These are phyloP conservation scores for Colletotrichum lentis DNA, from an alignment of 2,329 filamentous ascomycete species.

Conservation along the genomic window DNA sequence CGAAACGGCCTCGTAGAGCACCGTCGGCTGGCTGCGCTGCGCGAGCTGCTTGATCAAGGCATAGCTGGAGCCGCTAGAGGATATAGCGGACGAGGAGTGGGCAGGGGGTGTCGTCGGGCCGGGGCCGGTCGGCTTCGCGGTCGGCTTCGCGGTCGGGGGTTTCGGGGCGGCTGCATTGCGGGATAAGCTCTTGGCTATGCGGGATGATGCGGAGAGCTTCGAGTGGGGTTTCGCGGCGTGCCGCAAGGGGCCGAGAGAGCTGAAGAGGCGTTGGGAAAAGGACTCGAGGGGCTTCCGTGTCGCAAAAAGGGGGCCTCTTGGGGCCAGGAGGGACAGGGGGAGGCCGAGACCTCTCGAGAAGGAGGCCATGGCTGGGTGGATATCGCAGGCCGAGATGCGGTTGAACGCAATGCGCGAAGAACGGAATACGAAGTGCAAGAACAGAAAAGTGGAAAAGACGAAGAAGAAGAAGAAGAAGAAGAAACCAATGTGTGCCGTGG, in stretches of 20 bases:
- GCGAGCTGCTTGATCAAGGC: slow-evolving; percentile 65
- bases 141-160: not conserved
- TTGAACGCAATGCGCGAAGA: not conserved
- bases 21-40: slow-evolving; percentile 61
- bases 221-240: slow-evolving; percentile 14
- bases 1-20: slow-evolving; percentile 71
- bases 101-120: not conserved
- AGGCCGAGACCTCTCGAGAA: slow-evolving; percentile 32
- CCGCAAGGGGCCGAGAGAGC: slow-evolving; percentile 16
- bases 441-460: not conserved
- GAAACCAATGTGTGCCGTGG: not conserved
- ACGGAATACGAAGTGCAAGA: not conserved
- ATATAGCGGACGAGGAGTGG: not conserved
- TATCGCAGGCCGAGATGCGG: not conserved
- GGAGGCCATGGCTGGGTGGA: slow-evolving; percentile 23
- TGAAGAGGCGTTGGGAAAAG: slow-evolving; percentile 24
- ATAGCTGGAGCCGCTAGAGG: slow-evolving; percentile 43
- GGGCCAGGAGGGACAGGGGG: slow-evolving; percentile 21
- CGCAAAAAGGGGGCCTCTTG: slow-evolving; percentile 22
- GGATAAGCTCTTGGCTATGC: not conserved
- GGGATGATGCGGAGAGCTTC: not conserved
- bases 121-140: too few species aligned
- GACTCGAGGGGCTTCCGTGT: not conserved
- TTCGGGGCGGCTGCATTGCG: slow-evolving; percentile 4
- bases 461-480: too few species aligned